Percentiles rank a stretch among this genome's conserved stretches.
phyloP scores from a whole-genome alignment of 2,329 filamentous ascomycete species.

The Pseudogymnoascus destructans region DNA sequence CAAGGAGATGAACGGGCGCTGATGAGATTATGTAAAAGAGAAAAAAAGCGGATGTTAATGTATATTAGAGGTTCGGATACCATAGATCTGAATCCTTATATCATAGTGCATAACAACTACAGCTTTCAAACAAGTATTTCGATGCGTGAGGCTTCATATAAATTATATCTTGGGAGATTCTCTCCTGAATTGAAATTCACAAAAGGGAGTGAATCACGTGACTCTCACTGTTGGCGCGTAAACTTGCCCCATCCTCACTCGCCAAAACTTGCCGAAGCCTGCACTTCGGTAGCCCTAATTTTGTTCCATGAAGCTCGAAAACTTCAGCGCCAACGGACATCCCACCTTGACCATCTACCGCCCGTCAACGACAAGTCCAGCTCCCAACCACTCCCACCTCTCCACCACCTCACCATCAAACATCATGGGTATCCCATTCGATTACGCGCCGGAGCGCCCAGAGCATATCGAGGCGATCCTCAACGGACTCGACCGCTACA shows the following conservation, averaged over 20 bases:
- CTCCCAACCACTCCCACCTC: neutral
- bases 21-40: neutral
- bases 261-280: constrained; percentile 2
- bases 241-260: neutral
- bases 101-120: constrained; percentile 6
- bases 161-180: neutral
- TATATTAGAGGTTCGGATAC: constrained; percentile 9
- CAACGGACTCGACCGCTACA: constrained; percentile 95
- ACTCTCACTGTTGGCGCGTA: neutral
- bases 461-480: constrained; percentile 88
- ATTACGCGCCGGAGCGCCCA: constrained; percentile 84
- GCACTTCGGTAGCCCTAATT: constrained; percentile 8
- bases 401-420: neutral
- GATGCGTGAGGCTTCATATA: neutral
- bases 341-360: constrained; percentile 8
- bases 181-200: neutral
- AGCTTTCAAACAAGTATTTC: neutral
- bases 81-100: constrained; percentile 8
- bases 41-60: constrained; percentile 9
- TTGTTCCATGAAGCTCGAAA: constrained; percentile 8
- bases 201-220: neutral
- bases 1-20: constrained; percentile 45
- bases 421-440: constrained; percentile 40
- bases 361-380: neutral
- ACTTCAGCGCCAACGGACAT: constrained; percentile 9